Evolutionary conservation across 2,329 filamentous ascomycete species (phyloP), one percentile per base, ranked within the genome.

Genomic region (Nannizziopsis arthrosporioides): DNA sequence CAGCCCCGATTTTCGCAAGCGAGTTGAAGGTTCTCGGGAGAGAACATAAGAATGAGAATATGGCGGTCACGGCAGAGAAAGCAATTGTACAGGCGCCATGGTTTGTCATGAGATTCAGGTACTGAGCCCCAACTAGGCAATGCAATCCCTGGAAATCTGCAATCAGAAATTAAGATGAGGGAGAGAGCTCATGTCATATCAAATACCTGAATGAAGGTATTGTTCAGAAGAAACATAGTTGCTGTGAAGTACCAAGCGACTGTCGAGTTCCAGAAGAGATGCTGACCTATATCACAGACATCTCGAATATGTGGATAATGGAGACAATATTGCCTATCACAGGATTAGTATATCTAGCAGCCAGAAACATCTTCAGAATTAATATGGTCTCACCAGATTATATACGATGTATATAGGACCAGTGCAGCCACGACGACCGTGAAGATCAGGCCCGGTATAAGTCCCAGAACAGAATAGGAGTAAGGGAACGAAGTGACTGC

Each of bases 401-500:
- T 73, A 46, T 85, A 66, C 15, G 79, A 88, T 42, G 89, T 94
- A 64, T 94, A 95, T 4, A 93, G 72, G 1, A 95, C 89, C 14
- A 89, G 66, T 4, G 69, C 75, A 19, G 89, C 87, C 50, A 93
- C 76, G 27, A 90, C 76, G 1, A 84, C 73, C 0, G 89, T 94
- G 61, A 94, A 63, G 53, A 94, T 90, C 47, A 95, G 65, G 18
- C 85, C 88, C 0, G 89, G 88, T 0, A 94, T 85, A 12, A 95
- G 75, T 6, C 89, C 89, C 6, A 95, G 76, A 22, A 90, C 71
- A 38, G 86, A 85, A 66, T 95, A 95, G 0, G 87, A 94, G 76
- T 85, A 94, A 0, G 89, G 89, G 57, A 95, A 95, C 44, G 85
- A 93, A 88, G 95, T 94, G 62, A 94, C 94, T 17, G 77, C 77